phyloP scores from a whole-genome alignment of 1,139 yeast species.

The Suhomyces wounanorum region DNA sequence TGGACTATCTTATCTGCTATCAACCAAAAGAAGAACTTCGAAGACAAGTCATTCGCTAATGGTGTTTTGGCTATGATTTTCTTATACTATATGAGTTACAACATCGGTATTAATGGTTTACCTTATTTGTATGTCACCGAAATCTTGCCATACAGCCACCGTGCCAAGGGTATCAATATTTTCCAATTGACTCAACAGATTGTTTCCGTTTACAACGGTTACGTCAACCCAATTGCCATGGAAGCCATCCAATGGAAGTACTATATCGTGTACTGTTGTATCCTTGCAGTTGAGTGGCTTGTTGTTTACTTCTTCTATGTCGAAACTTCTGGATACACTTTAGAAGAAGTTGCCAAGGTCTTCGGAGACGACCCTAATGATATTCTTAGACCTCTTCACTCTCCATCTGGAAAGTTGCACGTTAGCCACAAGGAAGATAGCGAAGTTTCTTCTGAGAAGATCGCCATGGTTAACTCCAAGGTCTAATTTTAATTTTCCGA shows the following conservation, averaged over 20 bases:
- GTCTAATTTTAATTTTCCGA: neutral
- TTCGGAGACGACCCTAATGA: conserved; percentile 41
- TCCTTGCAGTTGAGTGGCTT: conserved; percentile 37
- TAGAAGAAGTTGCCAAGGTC: conserved; percentile 54
- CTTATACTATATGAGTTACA: conserved; percentile 40
- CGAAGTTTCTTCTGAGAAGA: conserved; percentile 4
- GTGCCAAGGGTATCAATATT: conserved; percentile 48
- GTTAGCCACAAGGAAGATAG: conserved; percentile 6
- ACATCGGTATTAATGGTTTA: conserved; percentile 43
- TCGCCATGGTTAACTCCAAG: neutral
- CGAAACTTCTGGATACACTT: conserved; percentile 54
- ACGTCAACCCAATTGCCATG: conserved; percentile 63
- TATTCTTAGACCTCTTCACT: conserved; percentile 1
- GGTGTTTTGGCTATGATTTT: conserved; percentile 51
- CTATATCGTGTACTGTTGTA: conserved; percentile 54
- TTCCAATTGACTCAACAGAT: conserved; percentile 30
- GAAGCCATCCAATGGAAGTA: conserved; percentile 60
- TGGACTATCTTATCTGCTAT: conserved; percentile 44
- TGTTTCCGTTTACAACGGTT: conserved; percentile 40
- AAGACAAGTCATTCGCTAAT: conserved; percentile 36
- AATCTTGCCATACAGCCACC: conserved; percentile 44
- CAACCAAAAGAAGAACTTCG: conserved; percentile 39
- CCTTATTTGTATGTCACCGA: conserved; percentile 45
- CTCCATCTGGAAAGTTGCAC: conserved; percentile 8
- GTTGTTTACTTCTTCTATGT: conserved; percentile 47